phyloP scores from a whole-genome alignment of 2,329 filamentous ascomycete genomes.

The Fusarium cicatricum region DNA sequence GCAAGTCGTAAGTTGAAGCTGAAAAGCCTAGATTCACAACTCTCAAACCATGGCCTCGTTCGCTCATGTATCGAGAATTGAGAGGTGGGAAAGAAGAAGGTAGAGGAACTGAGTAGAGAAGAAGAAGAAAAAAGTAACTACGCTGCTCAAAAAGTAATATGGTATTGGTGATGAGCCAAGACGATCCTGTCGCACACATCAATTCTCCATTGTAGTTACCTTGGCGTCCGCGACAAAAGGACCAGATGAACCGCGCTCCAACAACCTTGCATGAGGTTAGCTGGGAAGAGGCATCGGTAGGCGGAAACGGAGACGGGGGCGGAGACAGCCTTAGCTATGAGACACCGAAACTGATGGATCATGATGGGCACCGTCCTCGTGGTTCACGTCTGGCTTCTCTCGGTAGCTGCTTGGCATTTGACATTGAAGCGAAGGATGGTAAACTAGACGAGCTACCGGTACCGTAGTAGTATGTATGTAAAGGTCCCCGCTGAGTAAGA shows the following conservation, averaged over 20 bases:
- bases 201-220: not conserved
- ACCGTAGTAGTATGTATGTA: no score
- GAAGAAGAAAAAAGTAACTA: not conserved
- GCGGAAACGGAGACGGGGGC: slow-evolving; percentile 10
- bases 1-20: slow-evolving; percentile 6
- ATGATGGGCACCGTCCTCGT: not conserved
- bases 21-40: not conserved
- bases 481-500: not conserved
- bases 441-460: no score
- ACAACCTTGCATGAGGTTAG: slow-evolving; percentile 15
- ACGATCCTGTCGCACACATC: not conserved
- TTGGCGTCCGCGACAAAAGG: slow-evolving; percentile 1
- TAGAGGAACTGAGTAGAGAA: not conserved
- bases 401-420: not conserved
- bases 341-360: slow-evolving; percentile 4
- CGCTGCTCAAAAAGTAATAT: not conserved
- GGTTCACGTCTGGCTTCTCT: no score
- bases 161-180: not conserved
- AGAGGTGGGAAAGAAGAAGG: not conserved
- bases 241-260: slow-evolving; percentile 2
- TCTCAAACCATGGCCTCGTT: slow-evolving; percentile 1
- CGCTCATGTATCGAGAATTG: not conserved
- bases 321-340: slow-evolving; percentile 19
- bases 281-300: slow-evolving; percentile 3
- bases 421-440: not conserved